Base-by-base conservation (phyloP, 2,329 filamentous ascomycete species). In the Fusarium zealandicum region DNA sequence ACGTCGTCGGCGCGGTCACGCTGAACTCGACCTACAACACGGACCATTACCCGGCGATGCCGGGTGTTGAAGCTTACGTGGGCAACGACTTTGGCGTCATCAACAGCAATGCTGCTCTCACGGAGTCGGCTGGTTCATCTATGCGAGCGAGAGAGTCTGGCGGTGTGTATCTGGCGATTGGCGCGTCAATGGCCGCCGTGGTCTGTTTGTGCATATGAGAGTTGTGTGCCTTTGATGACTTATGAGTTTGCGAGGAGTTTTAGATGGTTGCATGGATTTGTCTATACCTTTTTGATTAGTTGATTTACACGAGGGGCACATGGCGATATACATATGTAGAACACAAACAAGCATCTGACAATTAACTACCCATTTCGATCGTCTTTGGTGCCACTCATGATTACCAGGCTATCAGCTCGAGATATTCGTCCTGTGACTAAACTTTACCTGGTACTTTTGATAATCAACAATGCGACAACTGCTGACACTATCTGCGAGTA, bases 1-100 rank as follows among this genome's bases (percentile, higher is more conserved):
- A 71, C 1, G 67, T 80, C 0, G 79, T 83, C 1, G 83, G 81
- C 0, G 69, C 63, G 2, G 80, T 89, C 4, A 75, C 72, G 4
- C 69, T 89, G 42, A 89, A 89, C 63, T 70, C 75, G 2, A 88
- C 85, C 0, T 88, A 82, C 57, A 84, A 85, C 1, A 59, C 66
- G 4, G 85, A 88, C 67, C 53, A 58, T 22, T 88, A 89, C 66
- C 75, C 78, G 0, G 65, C 68, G 4, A 78, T 76, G 3, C 73
- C 74, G 0, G 67, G 79, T 32, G 66, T 72, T 13, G 71, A 63
- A 61, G 75, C 73, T 1, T 69, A 63, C 13, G 43, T 65, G 47
- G 53, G 50, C 1, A 30, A 35, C 18, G 32, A 25, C 5, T 18
- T 32, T n/a, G 22, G 11, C 4, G 39, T 11, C n/a, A 14, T 20